These are phyloP conservation scores for Boletus hoseneyae DNA, from an alignment of 1,284 basidiomycete species.

Conservation along the genomic window DNA sequence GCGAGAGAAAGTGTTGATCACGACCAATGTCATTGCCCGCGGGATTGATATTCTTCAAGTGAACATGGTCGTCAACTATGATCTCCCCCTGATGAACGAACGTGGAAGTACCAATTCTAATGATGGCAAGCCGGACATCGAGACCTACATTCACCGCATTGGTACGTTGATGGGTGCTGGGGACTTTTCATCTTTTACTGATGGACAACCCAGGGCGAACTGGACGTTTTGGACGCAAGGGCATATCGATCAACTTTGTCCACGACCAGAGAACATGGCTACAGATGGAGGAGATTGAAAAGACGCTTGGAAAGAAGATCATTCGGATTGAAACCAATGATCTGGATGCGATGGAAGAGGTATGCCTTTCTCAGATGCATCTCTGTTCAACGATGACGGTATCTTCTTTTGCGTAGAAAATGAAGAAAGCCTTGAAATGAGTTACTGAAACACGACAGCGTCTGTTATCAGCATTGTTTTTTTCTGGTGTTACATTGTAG, in stretches of 20 bases:
- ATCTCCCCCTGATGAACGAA: slow-evolving; percentile 85
- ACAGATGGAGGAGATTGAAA: slow-evolving; percentile 85
- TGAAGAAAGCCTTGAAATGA: slow-evolving; percentile 75
- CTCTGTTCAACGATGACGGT: not conserved
- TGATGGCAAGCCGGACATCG: slow-evolving; percentile 77
- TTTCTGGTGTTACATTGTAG: not conserved
- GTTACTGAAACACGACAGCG: not conserved
- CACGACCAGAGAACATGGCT: slow-evolving; percentile 81
- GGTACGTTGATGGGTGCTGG: slow-evolving; percentile 49
- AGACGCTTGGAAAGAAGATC: slow-evolving; percentile 72
- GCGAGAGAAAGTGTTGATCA: slow-evolving; percentile 96
- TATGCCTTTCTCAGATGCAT: slow-evolving; percentile 32
- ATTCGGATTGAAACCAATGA: slow-evolving; percentile 80
- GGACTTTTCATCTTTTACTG: not conserved
- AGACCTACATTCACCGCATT: slow-evolving; percentile 98
- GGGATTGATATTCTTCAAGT: slow-evolving; percentile 99
- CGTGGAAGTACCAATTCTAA: slow-evolving; percentile 43
- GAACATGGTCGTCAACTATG: slow-evolving; percentile 99
- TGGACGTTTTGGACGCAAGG: slow-evolving; percentile 92
- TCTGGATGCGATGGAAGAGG: slow-evolving; percentile 88
- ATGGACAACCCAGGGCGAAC: slow-evolving; percentile 69
- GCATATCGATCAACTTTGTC: slow-evolving; percentile 95
- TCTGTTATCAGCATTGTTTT: not conserved
- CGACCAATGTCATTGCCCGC: slow-evolving; percentile 97
- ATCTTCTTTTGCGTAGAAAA: slow-evolving; percentile 45